Evolutionary conservation across 78 protist genomes (phyloP), one percentile per base, ranked within the genome.

Genomic region (Polysphondylium violaceum): DNA sequence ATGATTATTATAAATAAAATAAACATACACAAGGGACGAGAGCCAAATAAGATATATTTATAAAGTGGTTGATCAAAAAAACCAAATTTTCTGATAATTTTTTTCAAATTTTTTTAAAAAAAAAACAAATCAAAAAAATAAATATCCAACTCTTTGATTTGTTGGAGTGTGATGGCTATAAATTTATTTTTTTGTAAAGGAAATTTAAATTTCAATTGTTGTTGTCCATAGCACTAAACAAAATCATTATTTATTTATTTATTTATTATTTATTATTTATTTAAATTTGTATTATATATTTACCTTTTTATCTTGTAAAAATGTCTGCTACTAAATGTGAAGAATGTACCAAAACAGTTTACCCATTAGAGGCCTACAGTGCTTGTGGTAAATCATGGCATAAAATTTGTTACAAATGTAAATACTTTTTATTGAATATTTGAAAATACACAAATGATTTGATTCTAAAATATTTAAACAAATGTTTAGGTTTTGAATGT

Each of bases 241-340:
- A 47, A 65, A n/a, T 65, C 31, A 38, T 29, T 25, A 31, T 31
- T 67, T 67, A 23, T 67, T 67, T 67, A 35, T 67, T 67, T 67
- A 40, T 67, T 67, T 67, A 40, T 40, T 35, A 21, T 61, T 33
- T 33, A 61, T 61, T 61, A 17, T 56, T 12, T 19, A 4, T 56
- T 4, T 12, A 4, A 17, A 21, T 4, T 56, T 56, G 9, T 56
- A 19, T 21, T 19, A 56, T 56, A 19, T 56, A 56, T 17, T 3
- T 2, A 40, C 35, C 0, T 6, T 21, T 47, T 14, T 47, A 14
- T 47, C 11, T 29, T 61, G 23, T 23, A 53, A 36, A 56, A 61
- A 76, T 76, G 87, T 76, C 87, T 63, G 87, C 87, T 40, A 35
- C 43, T 33, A 60, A 63, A 29, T 78, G 88, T 78, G 88, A 63